A percentile compares a stretch with the other conserved stretches of the same genome.
Conservation (phyloP, 164 flowering plant species). For the Saururus chinensis region DNA sequence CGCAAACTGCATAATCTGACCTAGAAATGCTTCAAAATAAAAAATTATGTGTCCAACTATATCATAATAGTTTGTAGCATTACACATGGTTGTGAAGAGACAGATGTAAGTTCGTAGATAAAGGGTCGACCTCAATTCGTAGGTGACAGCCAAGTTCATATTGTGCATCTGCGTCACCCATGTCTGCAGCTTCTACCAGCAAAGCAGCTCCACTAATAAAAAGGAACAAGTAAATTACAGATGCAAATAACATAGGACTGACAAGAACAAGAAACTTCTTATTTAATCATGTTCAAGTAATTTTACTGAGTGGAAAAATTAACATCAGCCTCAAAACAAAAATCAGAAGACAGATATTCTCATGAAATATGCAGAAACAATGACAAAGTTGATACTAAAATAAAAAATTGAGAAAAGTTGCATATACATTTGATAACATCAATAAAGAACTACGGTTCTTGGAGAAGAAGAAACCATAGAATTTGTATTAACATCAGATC, state of each 20-base stretch:
- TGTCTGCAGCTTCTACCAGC: constrained; percentile 90
- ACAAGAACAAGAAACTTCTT: too few species aligned
- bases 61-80: background rate
- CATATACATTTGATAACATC: too few species aligned
- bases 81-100: background rate
- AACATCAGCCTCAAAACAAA: too few species aligned
- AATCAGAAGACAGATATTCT: too few species aligned
- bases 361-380: too few species aligned
- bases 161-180: constrained; percentile 89
- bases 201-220: constrained; percentile 82
- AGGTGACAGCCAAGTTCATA: constrained; percentile 75
- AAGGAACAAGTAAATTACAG: constrained; percentile 1
- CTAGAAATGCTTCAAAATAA: background rate
- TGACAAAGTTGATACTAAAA: too few species aligned
- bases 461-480: too few species aligned
- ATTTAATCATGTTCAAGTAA: too few species aligned
- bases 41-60: background rate
- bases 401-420: too few species aligned
- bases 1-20: background rate
- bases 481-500: too few species aligned
- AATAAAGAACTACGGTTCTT: too few species aligned
- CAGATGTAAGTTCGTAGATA: background rate
- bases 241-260: background rate
- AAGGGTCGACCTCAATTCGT: constrained; percentile 56
- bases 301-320: too few species aligned